Evolutionary conservation across 805 yeast genomes (phyloP).

Genomic region (Candida sakaeoensis): DNA sequence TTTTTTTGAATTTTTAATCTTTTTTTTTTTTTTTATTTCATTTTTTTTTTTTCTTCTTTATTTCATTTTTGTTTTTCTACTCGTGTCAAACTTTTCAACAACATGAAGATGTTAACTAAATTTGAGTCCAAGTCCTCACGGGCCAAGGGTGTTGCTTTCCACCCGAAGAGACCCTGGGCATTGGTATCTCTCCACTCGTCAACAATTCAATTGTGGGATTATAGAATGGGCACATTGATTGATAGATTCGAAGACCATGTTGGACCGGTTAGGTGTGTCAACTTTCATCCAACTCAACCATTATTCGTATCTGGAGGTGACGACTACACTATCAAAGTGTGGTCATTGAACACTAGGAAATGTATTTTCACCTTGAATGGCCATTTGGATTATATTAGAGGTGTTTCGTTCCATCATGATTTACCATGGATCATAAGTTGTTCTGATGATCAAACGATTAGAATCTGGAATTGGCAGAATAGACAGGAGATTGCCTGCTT

Average conservation of each 20-base stretch:
- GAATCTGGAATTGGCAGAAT: constrained; percentile 99
- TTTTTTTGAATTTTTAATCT: no score
- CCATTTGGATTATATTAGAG: constrained; percentile 92
- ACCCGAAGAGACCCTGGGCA: constrained; percentile 95
- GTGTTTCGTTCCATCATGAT: constrained; percentile 91
- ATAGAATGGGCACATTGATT: constrained; percentile 96
- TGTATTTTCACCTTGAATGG: constrained; percentile 90
- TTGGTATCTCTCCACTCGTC: constrained; percentile 92
- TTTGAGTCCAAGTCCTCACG: constrained; percentile 97
- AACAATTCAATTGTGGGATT: constrained; percentile 99
- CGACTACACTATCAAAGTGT: constrained; percentile 89
- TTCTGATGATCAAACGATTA: constrained; percentile 96
- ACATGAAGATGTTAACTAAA: constrained; percentile 72
- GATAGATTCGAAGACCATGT: constrained; percentile 97
- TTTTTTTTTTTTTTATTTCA: no score
- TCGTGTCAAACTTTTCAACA: constrained; percentile 7
- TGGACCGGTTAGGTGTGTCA: constrained; percentile 95
- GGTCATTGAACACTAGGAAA: constrained; percentile 91
- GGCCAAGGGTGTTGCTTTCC: constrained; percentile 97
- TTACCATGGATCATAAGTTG: constrained; percentile 96
- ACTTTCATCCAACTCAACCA: constrained; percentile 97
- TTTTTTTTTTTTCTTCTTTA: no score
- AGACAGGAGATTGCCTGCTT: constrained; percentile 94
- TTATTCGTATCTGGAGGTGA: constrained; percentile 97
- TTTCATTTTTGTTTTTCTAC: not conserved